Percentiles rank a stretch among this genome's conserved stretches.
Conservation (phyloP, 164 flowering plant genomes). For the Stephania cephalantha region DNA sequence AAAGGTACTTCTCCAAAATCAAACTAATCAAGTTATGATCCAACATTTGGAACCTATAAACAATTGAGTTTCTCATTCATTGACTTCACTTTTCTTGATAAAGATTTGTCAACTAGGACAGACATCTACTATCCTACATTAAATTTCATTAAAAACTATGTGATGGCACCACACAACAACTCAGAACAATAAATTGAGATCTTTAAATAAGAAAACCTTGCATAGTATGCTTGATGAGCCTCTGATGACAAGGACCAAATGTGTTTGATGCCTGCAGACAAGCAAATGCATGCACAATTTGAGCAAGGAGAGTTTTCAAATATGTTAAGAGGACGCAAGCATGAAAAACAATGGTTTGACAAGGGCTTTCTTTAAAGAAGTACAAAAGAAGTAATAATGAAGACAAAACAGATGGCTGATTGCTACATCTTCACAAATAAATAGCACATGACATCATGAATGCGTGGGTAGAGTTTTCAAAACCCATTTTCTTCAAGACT, state of each 20-base stretch:
- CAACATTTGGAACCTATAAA: not conserved
- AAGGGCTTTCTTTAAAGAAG: not conserved
- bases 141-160: not conserved
- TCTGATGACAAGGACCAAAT: not conserved
- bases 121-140: not conserved
- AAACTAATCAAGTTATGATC: not conserved
- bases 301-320: not conserved
- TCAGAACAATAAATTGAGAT: not conserved
- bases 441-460: not conserved
- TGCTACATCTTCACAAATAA: not conserved
- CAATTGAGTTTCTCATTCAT: not conserved
- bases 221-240: conserved; percentile 1
- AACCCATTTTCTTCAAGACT: not conserved
- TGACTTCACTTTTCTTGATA: not conserved
- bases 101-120: not conserved
- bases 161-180: conserved; percentile 3
- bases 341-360: not conserved
- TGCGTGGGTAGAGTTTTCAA: not conserved
- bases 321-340: not conserved
- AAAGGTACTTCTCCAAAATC: not conserved
- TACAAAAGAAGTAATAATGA: not conserved
- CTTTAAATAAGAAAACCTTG: conserved; percentile 1
- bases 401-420: not conserved
- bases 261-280: not conserved
- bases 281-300: too few species aligned